Evolutionary conservation across 2,329 filamentous ascomycete genomes (phyloP).

Genomic region (Pyrenophora tritici-repentis): DNA sequence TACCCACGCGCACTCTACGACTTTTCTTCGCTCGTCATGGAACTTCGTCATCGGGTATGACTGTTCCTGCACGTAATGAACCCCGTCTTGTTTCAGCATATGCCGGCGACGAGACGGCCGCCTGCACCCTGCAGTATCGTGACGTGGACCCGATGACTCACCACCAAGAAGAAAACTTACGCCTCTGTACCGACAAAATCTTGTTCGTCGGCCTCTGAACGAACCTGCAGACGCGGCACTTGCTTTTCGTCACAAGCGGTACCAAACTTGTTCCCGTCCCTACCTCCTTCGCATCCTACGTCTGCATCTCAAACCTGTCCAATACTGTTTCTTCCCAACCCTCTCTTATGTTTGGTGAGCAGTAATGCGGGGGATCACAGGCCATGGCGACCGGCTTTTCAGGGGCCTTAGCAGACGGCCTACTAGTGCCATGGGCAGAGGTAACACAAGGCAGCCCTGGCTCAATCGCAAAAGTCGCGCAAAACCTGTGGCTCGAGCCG

Average conservation of each 20-base stretch:
- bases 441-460: conserved; percentile 14
- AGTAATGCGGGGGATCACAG: conserved; percentile 25
- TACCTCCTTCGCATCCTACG: conserved; percentile 16
- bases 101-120: conserved; percentile 28
- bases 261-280: conserved; percentile 3
- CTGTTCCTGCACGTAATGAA: conserved; percentile 27
- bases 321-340: conserved; percentile 24
- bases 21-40: conserved; percentile 1
- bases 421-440: conserved; percentile 5
- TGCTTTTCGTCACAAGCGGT: conserved; percentile 15
- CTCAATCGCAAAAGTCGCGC: conserved; percentile 35
- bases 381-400: conserved; percentile 15
- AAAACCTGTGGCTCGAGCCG: conserved; percentile 16
- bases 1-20: conserved; percentile 5
- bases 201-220: neutral
- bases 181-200: conserved; percentile 6
- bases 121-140: conserved; percentile 34
- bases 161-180: conserved; percentile 20
- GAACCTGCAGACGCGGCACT: conserved; percentile 14
- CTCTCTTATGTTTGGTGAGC: conserved; percentile 13
- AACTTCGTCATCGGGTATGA: conserved; percentile 25
- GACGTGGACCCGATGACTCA: conserved; percentile 46
- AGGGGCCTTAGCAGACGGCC: conserved; percentile 9
- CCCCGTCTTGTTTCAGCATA: conserved; percentile 37
- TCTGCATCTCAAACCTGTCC: conserved; percentile 25